Base-by-base conservation (phyloP, 441 rosid species). In the Eruca vesicaria region DNA sequence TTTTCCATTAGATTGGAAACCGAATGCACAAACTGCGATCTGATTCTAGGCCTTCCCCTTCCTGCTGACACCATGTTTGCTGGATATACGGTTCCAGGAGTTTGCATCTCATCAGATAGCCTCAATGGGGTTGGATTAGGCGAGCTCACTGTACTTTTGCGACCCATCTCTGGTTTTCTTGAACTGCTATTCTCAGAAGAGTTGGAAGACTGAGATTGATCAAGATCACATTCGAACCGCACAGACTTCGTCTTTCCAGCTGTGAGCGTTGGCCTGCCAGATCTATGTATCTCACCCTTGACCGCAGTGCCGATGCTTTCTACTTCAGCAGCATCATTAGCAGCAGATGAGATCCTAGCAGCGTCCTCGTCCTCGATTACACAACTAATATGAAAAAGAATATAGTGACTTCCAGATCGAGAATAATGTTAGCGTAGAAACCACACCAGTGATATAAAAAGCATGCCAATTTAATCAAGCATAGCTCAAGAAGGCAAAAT, bases 1-100 rank as follows among this genome's bases (percentile, higher is more conserved):
- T 81, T 81, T 75, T 83, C 90, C 23, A 81, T 81, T 14, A 90
- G 85, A 78, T 80, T 86, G 61, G 73, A 62, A 18, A 85, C 87
- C 6, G 96, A 67, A 82, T 86, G 81, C 45, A 88, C 97, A 79
- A 87, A 91, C 72, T 91, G 90, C 11, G 97, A 89, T 80, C 94
- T 90, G 70, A 93, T 75, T 75, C 84, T 82, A 23, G 79, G 78
- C 80, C 85, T 91, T 61, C 88, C 87, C 78, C 64, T 79, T 10
- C 77, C 82, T 21, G 77, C 69, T 71, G 66, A 73, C 41, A 82
- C 91, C 38, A 84, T 15, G 64, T 83, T 85, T 63, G 89, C 76
- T 63, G 97, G 92, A 72, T 83, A 96, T 79, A 84, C 82, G 53
- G 99, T 93, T 77, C 97, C 99, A 0, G 99, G 98, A 74, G 99